Percentiles rank a stretch among this genome's conserved stretches.
These are phyloP conservation scores for Penicillium decumbens DNA, from an alignment of 2,329 filamentous ascomycete genomes.

Conservation along the genomic window DNA sequence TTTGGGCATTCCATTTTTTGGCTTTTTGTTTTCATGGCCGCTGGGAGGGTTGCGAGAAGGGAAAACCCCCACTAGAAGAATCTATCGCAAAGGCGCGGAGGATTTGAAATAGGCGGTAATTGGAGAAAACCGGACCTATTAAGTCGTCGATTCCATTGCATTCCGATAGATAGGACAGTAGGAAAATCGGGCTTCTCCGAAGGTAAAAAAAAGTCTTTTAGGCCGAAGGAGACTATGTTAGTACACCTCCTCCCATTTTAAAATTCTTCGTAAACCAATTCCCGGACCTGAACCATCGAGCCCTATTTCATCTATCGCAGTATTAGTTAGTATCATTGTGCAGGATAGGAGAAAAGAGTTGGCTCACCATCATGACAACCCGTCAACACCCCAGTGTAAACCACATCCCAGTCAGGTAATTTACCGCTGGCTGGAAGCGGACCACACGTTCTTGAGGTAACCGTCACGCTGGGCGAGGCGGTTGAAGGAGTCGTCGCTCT, in stretches of 20 bases:
- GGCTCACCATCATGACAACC: conserved; percentile 29
- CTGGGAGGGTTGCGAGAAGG: conserved; percentile 5
- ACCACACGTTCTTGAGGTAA: conserved; percentile 96
- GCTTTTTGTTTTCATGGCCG: conserved; percentile 12
- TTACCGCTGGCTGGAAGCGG: conserved; percentile 58
- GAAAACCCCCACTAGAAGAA: not conserved
- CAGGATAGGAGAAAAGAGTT: not conserved
- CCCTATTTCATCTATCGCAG: conserved; percentile 22
- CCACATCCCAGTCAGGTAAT: conserved; percentile 19
- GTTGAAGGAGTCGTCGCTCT: conserved; percentile 96
- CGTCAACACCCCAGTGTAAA: conserved; percentile 27
- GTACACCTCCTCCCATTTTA: conserved; percentile 19
- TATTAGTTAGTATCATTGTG: not conserved
- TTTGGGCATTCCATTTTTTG: conserved; percentile 12
- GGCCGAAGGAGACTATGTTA: conserved; percentile 15
- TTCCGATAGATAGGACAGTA: conserved; percentile 28
- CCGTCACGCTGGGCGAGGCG: conserved; percentile 92
- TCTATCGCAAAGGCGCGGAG: conserved; percentile 16
- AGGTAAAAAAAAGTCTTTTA: conserved; percentile 18
- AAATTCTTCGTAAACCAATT: conserved; percentile 17
- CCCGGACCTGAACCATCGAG: conserved; percentile 25
- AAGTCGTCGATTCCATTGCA: conserved; percentile 29
- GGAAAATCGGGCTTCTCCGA: conserved; percentile 23
- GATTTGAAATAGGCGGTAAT: conserved; percentile 15
- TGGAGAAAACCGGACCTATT: conserved; percentile 20